Evolutionary conservation across 768 basidiomycete genomes (phyloP).

Genomic region (Boletus rubroflammeus): DNA sequence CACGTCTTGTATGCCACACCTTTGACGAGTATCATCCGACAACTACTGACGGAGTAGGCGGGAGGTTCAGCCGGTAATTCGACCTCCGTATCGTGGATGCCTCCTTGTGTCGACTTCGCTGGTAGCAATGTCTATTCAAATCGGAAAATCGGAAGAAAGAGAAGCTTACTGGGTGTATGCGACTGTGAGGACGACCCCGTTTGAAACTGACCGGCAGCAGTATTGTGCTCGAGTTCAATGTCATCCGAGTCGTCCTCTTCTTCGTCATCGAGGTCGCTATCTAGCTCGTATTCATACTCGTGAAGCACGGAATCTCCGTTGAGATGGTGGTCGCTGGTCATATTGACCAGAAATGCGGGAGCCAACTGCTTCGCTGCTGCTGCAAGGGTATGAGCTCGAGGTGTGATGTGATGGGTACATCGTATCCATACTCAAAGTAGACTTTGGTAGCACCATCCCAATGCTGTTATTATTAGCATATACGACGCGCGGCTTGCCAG

Average conservation of each 20-base stretch:
- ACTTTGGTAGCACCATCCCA: conserved; percentile 15
- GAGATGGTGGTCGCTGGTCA: conserved; percentile 23
- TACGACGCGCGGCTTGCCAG: conserved; percentile 22
- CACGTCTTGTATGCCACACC: conserved; percentile 29
- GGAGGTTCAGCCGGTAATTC: conserved; percentile 9
- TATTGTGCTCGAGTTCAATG: no score
- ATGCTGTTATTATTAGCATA: conserved; percentile 24
- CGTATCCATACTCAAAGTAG: conserved; percentile 5
- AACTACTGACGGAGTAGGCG: conserved; percentile 20
- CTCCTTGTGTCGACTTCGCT: background rate
- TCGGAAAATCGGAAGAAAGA: background rate
- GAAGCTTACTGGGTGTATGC: conserved; percentile 6
- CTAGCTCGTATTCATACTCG: conserved; percentile 27
- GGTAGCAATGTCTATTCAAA: background rate
- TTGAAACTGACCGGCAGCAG: background rate
- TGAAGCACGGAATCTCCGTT: conserved; percentile 20
- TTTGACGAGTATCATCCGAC: conserved; percentile 28
- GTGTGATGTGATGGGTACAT: background rate
- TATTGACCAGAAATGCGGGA: conserved; percentile 17
- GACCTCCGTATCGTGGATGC: background rate
- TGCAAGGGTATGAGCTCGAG: conserved; percentile 1
- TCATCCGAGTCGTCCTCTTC: background rate
- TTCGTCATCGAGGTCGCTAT: conserved; percentile 31
- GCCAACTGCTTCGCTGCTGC: conserved; percentile 6
- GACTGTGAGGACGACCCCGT: conserved; percentile 1